phyloP scores from a whole-genome alignment of 352 stramenopile genomes.

The Phytophthora foliorum region DNA sequence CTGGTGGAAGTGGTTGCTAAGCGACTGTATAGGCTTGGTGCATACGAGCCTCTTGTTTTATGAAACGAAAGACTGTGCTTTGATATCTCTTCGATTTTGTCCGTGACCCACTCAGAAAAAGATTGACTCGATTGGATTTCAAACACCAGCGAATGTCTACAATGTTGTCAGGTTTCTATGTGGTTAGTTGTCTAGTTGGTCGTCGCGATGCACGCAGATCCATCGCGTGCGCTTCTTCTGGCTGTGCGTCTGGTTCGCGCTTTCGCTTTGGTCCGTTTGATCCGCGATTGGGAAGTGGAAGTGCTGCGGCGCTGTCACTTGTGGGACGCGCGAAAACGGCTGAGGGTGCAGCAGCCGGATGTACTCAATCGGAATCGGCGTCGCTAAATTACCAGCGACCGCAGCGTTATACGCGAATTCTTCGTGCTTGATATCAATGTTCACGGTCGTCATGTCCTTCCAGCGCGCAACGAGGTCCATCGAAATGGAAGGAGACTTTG shows the following conservation, averaged over 20 bases:
- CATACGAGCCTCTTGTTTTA: neutral
- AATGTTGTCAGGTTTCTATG: constrained; percentile 3
- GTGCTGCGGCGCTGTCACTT: constrained; percentile 50
- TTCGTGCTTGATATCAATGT: constrained; percentile 79
- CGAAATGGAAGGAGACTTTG: constrained; percentile 44
- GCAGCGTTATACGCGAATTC: constrained; percentile 37
- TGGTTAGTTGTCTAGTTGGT: constrained; percentile 20
- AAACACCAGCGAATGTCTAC: neutral
- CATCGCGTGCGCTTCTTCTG: constrained; percentile 48
- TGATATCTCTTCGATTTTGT: neutral
- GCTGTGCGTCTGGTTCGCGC: too few species aligned
- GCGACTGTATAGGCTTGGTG: constrained; percentile 16
- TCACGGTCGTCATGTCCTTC: constrained; percentile 75
- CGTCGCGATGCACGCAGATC: constrained; percentile 47
- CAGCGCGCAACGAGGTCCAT: constrained; percentile 82
- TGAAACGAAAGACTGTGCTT: neutral
- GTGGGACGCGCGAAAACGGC: constrained; percentile 76
- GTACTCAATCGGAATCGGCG: constrained; percentile 60
- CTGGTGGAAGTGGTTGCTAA: constrained; percentile 45
- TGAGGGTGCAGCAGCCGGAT: constrained; percentile 67
- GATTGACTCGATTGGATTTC: neutral
- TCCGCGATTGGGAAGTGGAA: constrained; percentile 72
- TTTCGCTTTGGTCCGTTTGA: constrained; percentile 33
- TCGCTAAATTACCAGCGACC: constrained; percentile 9
- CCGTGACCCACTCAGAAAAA: too few species aligned